These are phyloP conservation scores for Cladorrhinum sp. DNA, from an alignment of 2,329 filamentous ascomycete genomes.

Conservation along the genomic window DNA sequence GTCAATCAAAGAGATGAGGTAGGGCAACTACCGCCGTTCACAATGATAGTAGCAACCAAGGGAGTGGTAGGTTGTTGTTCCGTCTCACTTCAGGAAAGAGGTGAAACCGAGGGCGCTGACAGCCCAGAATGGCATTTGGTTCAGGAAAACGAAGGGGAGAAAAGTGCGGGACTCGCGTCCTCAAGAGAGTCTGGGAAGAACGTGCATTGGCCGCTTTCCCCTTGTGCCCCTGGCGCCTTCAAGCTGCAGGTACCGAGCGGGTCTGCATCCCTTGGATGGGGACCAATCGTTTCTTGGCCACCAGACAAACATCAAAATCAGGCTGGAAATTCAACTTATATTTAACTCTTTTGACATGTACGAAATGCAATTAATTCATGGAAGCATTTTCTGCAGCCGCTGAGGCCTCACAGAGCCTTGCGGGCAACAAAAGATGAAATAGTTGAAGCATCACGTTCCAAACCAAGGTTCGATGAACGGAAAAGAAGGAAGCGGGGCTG, in stretches of 20 bases:
- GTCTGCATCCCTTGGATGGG: constrained; percentile 4
- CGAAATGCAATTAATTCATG: background rate
- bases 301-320: constrained; percentile 3
- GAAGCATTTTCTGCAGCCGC: background rate
- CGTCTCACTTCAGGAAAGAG: constrained; percentile 16
- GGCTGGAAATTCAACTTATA: background rate
- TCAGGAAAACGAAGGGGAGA: constrained; percentile 9
- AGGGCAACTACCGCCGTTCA: constrained; percentile 4
- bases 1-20: background rate
- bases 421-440: background rate
- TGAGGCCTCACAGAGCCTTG: background rate
- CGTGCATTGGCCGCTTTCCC: constrained; percentile 15
- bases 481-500: background rate
- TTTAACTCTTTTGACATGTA: background rate
- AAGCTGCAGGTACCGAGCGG: constrained; percentile 11
- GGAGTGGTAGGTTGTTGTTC: constrained; percentile 16
- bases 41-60: constrained; percentile 11
- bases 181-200: constrained; percentile 4
- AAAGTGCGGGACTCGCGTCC: constrained; percentile 13
- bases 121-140: constrained; percentile 4
- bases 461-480: background rate
- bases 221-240: constrained; percentile 14
- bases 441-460: background rate
- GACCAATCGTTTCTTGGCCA: constrained; percentile 8
- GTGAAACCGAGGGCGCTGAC: constrained; percentile 20